Base-by-base conservation (phyloP, 2,329 filamentous ascomycete species). In the Penicillium sp. region DNA sequence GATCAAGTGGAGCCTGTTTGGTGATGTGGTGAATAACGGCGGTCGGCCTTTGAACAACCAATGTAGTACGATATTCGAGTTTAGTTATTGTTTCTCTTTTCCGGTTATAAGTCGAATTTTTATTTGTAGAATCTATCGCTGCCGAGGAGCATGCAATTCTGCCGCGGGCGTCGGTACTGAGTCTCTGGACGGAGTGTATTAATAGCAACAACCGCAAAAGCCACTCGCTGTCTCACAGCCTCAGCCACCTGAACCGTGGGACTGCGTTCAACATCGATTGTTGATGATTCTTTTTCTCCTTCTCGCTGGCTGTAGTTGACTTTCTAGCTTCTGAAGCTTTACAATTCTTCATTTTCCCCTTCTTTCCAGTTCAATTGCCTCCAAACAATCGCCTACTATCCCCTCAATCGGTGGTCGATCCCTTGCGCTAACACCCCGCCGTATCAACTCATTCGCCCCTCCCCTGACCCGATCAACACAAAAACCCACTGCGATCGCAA, bases 381-480 rank as follows among this genome's bases (percentile, higher is more conserved):
- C 26, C 54, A 38, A 30, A 35, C 35, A 46, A 51, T 52, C 35
- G 19, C 10, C 19, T 46, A 28, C 10, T 38, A 28, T 22, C 22
- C 30, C 30, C 19, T 49, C 28, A 28, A 16, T 33, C 33, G 19
- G 42, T 37, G 33, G 58, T 59, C 58, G 59, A 67, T 61, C 60
- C 60, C 61, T 62, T 61, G 62, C 64, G 46, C 62, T 63, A 56
- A 59, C 59, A 49, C 64, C 62, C 64, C 62, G 42, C 60, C 58
- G 51, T 52, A 51, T 59, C 48, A 33, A 35, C 37, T 16, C 48
- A 61, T 62, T 62, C 57, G 53, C 56, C 60, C 58, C 53, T 60
- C 59, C 57, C 61, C 61, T 60, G 57, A 63, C 46, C 46, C 25
- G 26, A 58, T 58, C 55, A 55, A 61, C 59, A 57, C 52, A 49